Evolutionary conservation across 768 basidiomycete genomes (phyloP).

Genomic region (Sporobolomyces roseus): DNA sequence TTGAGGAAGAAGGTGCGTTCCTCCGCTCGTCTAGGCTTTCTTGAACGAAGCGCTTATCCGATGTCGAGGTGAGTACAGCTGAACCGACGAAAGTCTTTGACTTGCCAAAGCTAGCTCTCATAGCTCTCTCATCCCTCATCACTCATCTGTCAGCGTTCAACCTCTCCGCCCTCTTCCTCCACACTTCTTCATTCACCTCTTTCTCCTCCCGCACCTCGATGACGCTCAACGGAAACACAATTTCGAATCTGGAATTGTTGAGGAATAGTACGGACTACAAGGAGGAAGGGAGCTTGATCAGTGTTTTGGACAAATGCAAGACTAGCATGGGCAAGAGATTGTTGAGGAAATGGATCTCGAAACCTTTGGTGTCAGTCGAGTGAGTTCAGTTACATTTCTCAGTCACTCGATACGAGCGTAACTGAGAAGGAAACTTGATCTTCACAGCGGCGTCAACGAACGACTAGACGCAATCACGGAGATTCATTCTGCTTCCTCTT

Average conservation of each 20-base stretch:
- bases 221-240: constrained; percentile 81
- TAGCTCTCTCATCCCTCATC: constrained; percentile 70
- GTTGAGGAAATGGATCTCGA: constrained; percentile 78
- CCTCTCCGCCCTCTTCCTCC: constrained; percentile 69
- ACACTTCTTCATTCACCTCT: constrained; percentile 30
- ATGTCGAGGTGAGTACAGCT: not conserved
- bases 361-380: constrained; percentile 60
- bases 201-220: constrained; percentile 77
- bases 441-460: constrained; percentile 65
- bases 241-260: constrained; percentile 86
- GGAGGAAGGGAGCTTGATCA: constrained; percentile 70
- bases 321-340: constrained; percentile 84
- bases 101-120: constrained; percentile 60
- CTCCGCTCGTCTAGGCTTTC: too few relatives aligned
- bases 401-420: not conserved
- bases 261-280: constrained; percentile 79
- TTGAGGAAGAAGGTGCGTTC: constrained; percentile 48
- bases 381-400: constrained; percentile 50
- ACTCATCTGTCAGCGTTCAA: constrained; percentile 68
- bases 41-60: too few relatives aligned
- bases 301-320: constrained; percentile 77
- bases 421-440: not conserved
- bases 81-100: constrained; percentile 58
- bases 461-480: constrained; percentile 83
- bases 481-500: constrained; percentile 51